Evolutionary conservation across 192 early-diverging fungal genomes (phyloP).

Genomic region (Backusella circina): DNA sequence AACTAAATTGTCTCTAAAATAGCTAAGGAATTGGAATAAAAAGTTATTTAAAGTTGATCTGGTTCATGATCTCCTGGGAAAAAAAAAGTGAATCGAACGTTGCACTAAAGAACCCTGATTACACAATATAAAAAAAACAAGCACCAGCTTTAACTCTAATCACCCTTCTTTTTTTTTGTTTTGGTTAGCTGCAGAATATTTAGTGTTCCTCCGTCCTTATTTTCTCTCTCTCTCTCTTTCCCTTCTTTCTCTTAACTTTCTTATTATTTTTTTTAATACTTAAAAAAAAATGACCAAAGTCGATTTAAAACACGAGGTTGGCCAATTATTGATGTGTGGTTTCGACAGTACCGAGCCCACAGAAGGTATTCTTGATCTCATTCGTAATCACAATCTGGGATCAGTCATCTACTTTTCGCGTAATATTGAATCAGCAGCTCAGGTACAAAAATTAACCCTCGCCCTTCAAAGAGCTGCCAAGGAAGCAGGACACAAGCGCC

Average conservation of each 20-base stretch:
- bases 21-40: neutral
- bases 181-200: neutral
- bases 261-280: neutral
- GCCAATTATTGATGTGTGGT: slow-evolving; percentile 33
- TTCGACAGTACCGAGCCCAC: slow-evolving; percentile 30
- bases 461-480: slow-evolving; percentile 28
- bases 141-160: neutral
- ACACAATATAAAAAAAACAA: neutral
- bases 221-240: neutral
- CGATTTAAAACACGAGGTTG: slow-evolving; percentile 7
- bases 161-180: neutral
- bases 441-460: slow-evolving; percentile 20
- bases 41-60: neutral
- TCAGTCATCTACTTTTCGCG: slow-evolving; percentile 37
- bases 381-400: slow-evolving; percentile 30
- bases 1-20: neutral
- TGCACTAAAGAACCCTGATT: neutral
- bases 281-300: neutral
- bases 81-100: neutral
- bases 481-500: slow-evolving; percentile 28
- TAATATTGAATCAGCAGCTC: slow-evolving; percentile 29
- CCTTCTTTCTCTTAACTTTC: neutral
- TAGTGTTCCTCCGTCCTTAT: neutral
- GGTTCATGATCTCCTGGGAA: neutral
- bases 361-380: slow-evolving; percentile 34